Conservation (phyloP, 371 early-diverging fungal genomes). For the Quaeritorhiza haematococci region DNA sequence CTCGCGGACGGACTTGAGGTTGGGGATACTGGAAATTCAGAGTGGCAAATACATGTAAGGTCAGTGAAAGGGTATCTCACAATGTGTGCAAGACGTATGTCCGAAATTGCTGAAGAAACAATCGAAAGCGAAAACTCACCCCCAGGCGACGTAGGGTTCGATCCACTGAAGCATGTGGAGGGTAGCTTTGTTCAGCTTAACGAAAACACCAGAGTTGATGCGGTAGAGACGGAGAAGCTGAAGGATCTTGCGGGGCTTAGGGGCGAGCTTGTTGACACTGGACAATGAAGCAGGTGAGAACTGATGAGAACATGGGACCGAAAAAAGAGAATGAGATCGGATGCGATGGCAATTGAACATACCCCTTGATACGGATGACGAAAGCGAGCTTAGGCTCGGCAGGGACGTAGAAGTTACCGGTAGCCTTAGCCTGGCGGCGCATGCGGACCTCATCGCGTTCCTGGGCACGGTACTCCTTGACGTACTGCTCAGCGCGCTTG, state of each 20-base stretch:
- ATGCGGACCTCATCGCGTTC: slow-evolving; percentile 87
- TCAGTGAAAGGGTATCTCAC: background rate
- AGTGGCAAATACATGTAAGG: background rate
- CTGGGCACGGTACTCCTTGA: slow-evolving; percentile 86
- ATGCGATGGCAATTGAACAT: slow-evolving; percentile 1
- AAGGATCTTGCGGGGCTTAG: slow-evolving; percentile 99
- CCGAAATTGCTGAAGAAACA: background rate
- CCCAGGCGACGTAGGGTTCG: slow-evolving; percentile 93
- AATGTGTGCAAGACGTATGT: background rate
- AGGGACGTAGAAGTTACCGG: slow-evolving; percentile 91
- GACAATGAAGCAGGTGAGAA: background rate
- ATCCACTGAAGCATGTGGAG: slow-evolving; percentile 97
- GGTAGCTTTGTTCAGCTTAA: slow-evolving; percentile 97
- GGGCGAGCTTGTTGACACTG: slow-evolving; percentile 96
- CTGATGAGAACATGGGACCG: background rate
- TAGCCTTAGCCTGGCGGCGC: slow-evolving; percentile 85
- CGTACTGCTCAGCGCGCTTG: slow-evolving; percentile 95
- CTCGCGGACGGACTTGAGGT: slow-evolving; percentile 98
- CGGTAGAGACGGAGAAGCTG: slow-evolving; percentile 97
- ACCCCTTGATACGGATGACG: slow-evolving; percentile 78
- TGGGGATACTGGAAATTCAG: slow-evolving; percentile 74
- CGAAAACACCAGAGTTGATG: slow-evolving; percentile 99
- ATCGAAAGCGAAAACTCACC: slow-evolving; percentile 7
- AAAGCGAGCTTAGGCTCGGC: slow-evolving; percentile 97
- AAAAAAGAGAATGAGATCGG: background rate